Evolutionary conservation across 495 filamentous ascomycete genomes (phyloP).

Genomic region (Penicillium daleae): DNA sequence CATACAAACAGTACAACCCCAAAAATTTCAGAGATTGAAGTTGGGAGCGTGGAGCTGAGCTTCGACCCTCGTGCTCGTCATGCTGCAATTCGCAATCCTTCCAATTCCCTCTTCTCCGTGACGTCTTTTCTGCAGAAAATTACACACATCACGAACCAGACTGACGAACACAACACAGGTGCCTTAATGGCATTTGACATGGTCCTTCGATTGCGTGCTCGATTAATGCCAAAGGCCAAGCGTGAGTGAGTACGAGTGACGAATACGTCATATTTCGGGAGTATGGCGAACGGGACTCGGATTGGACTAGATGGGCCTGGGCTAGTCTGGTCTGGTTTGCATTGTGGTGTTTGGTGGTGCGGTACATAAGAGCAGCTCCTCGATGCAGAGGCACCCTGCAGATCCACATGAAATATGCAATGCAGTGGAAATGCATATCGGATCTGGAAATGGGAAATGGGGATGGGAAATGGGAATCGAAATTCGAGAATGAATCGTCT

Average conservation of each 20-base stretch:
- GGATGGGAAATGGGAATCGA: neutral
- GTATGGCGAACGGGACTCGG: neutral
- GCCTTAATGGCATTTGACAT: conserved; percentile 61
- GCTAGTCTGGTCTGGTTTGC: neutral
- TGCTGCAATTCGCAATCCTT: neutral
- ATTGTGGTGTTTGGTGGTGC: neutral
- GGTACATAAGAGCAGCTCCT: neutral
- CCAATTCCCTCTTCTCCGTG: neutral
- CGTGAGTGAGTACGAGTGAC: conserved; percentile 32
- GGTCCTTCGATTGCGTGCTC: conserved; percentile 46
- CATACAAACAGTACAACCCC: neutral
- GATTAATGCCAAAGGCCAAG: conserved; percentile 40
- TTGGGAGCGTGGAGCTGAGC: too few relatives aligned
- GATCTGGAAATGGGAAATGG: neutral
- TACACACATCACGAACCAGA: neutral
- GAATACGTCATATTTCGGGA: neutral
- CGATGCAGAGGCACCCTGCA: neutral
- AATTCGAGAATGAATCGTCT: neutral
- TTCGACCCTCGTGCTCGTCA: too few relatives aligned
- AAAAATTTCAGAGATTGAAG: too few relatives aligned
- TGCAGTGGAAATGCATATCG: neutral
- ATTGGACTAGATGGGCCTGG: neutral
- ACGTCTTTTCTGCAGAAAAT: conserved; percentile 8
- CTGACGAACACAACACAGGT: conserved; percentile 41
- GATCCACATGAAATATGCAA: neutral